phyloP scores from a whole-genome alignment of 176 grass and related monocot genomes.

The Ensete ventricosum region DNA sequence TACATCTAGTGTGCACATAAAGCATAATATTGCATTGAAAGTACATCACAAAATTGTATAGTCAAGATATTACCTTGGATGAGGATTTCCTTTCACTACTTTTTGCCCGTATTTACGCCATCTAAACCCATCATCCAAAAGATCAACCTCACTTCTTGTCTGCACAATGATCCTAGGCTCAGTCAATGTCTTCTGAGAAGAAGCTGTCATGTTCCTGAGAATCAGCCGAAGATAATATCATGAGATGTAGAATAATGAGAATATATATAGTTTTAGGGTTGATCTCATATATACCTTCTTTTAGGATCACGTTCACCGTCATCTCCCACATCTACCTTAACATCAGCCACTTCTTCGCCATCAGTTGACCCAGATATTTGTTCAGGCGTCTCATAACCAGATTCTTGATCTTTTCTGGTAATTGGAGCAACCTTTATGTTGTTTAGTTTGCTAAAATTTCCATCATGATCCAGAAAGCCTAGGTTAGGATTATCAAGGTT shows the following conservation, averaged over 20 bases:
- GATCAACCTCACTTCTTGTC: not conserved
- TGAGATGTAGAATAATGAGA: not conserved
- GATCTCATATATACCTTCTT: not conserved
- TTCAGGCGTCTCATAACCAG: constrained; percentile 6
- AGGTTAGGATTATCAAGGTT: not conserved
- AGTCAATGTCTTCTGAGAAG: not conserved
- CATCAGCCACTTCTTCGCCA: constrained; percentile 1
- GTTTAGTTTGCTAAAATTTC: constrained; percentile 3
- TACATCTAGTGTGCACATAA: too few species aligned
- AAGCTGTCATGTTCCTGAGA: not conserved
- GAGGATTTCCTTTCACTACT: constrained; percentile 1
- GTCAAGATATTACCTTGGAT: not conserved
- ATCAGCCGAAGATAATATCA: not conserved
- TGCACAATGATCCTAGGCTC: constrained; percentile 3
- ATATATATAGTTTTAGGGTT: not conserved
- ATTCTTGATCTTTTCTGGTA: not conserved
- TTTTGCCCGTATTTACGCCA: not conserved
- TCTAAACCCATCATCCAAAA: not conserved
- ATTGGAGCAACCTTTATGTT: not conserved
- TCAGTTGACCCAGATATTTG: constrained; percentile 3
- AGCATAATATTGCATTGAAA: too few species aligned
- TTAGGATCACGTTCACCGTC: not conserved
- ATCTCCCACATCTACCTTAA: not conserved
- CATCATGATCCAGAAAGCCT: not conserved
- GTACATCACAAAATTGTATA: not conserved